Evolutionary conservation across 331 rosid genomes (phyloP).

Genomic region (Phaseolus coccineus): DNA sequence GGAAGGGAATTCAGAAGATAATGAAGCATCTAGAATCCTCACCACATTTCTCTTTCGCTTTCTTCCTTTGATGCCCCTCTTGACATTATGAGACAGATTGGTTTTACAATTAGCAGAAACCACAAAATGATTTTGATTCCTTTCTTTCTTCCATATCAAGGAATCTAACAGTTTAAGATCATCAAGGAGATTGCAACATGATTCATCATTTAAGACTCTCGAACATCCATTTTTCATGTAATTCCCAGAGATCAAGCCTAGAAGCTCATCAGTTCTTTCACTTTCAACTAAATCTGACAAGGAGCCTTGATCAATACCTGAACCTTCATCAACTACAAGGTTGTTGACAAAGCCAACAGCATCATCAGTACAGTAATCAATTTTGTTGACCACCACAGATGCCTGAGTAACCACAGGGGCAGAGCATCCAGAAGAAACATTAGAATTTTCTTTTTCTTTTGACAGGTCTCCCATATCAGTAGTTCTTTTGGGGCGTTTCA

Average conservation of each 20-base stretch:
- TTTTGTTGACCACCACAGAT: slow-evolving; percentile 55
- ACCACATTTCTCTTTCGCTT: slow-evolving; percentile 51
- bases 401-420: slow-evolving; percentile 61
- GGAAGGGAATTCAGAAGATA: slow-evolving; percentile 44
- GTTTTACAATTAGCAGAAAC: slow-evolving; percentile 39
- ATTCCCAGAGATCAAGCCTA: slow-evolving; percentile 48
- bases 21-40: slow-evolving; percentile 45
- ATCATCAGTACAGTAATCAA: slow-evolving; percentile 55
- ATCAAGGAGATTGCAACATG: slow-evolving; percentile 62
- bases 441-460: slow-evolving; percentile 59
- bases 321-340: slow-evolving; percentile 64
- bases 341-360: slow-evolving; percentile 53
- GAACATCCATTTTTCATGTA: slow-evolving; percentile 46
- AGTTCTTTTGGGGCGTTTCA: slow-evolving; percentile 44
- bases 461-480: slow-evolving; percentile 39
- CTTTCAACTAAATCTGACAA: slow-evolving; percentile 64
- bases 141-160: slow-evolving; percentile 61
- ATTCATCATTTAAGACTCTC: slow-evolving; percentile 48
- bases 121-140: slow-evolving; percentile 46
- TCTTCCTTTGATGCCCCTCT: slow-evolving; percentile 45
- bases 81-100: slow-evolving; percentile 40
- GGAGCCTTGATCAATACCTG: slow-evolving; percentile 59
- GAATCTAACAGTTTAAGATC: slow-evolving; percentile 69
- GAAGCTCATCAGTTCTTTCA: slow-evolving; percentile 54
- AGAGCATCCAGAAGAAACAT: slow-evolving; percentile 64